Conservation (phyloP, 176 grass and related monocot genomes). For the Zizania latifolia region DNA sequence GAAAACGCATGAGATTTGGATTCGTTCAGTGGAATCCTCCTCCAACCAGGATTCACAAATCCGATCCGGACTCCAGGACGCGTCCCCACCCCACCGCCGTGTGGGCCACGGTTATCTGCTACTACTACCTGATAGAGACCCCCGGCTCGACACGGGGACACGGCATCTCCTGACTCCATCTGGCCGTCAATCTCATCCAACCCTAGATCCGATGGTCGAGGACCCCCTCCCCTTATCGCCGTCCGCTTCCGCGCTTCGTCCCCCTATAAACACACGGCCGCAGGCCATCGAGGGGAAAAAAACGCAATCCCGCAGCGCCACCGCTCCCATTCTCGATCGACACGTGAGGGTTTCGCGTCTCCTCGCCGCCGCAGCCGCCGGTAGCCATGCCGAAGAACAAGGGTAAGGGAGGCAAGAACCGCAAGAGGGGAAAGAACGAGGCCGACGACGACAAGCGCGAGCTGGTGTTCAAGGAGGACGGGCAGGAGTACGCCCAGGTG, state of each 20-base stretch:
- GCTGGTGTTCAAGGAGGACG: constrained; percentile 89
- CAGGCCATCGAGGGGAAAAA: neutral
- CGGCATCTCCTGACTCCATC: no score
- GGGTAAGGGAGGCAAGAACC: constrained; percentile 95
- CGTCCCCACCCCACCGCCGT: no score
- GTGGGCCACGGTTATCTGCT: no score
- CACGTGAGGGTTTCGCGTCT: constrained; percentile 15
- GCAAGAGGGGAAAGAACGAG: constrained; percentile 83
- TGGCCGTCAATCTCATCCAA: no score
- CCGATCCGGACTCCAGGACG: no score
- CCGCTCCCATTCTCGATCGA: constrained; percentile 17
- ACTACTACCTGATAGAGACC: no score
- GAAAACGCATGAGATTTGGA: no score
- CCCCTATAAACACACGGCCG: constrained; percentile 4
- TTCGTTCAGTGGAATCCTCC: no score
- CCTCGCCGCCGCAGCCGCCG: neutral
- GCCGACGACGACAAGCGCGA: constrained; percentile 89
- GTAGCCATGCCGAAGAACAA: constrained; percentile 85
- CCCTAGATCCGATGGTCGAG: no score
- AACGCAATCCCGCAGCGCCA: neutral
- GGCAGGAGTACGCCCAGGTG: constrained; percentile 89
- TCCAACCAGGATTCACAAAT: no score
- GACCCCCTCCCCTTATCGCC: no score
- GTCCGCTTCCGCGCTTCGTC: neutral
- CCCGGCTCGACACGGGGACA: no score